Evolutionary conservation across 331 rosid species (phyloP), one percentile per base, ranked within the genome.

Genomic region (Malus hybrid): DNA sequence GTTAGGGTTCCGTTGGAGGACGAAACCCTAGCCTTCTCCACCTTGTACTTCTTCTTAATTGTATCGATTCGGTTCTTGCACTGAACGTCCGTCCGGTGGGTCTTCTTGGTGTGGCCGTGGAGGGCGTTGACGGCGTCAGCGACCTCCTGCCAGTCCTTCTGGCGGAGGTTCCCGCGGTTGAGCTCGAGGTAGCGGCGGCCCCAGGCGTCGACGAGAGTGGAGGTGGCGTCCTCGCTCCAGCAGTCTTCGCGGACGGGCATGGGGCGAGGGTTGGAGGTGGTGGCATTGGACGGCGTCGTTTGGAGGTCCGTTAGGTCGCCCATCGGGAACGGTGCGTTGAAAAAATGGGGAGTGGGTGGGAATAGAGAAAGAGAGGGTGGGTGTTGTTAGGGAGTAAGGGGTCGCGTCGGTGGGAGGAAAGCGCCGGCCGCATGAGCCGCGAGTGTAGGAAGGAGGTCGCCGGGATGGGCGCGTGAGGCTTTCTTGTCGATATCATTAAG

Each of bases 81-180:
- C 96, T 93, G 98, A 9, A 93, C 94, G 60, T 93, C 98, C 5
- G 98, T 91, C 16, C 98, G 93, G 82, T 87, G 86, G 11, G 98
- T 91, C 80, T 93, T 93, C 87, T 91, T 90, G 19, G 95, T 88
- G 73, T 79, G 93, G 72, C 97, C 98, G 10, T 93, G 98, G 44
- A 91, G 97, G 19, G 92, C 87, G 82, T 94, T 94, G 74, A 94
- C 98, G 55, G 96, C 85, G 67, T 94, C 97, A 4, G 98, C 98
- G 22, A 94, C 97, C 4, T 94, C 98, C 79, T 91, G 95, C 98
- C 98, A 94, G 69, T 94, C 98, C 78, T 91, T 94, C 85, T 90
- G 98, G 5, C 98, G 97, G 80, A 94, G 98, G 65, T 91, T 91
- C 13, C 98, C 98, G 12, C 98, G 96, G 85, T 94, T 94, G 56